phyloP scores from a whole-genome alignment of 495 filamentous ascomycete genomes.

The Bryoglossum gracile region DNA sequence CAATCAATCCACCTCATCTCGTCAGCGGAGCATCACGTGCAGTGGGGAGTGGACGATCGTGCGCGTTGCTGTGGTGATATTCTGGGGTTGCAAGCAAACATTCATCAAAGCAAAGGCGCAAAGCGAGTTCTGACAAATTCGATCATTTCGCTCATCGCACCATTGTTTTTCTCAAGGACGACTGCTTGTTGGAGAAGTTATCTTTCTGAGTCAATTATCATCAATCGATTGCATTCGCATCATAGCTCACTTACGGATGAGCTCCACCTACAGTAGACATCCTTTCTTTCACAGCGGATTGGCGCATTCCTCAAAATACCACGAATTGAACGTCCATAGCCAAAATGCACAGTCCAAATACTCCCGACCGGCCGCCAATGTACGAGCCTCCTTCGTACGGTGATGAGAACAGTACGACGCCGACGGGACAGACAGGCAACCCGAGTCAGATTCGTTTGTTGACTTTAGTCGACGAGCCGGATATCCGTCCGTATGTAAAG shows the following conservation, averaged over 20 bases:
- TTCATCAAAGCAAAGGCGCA: too few species aligned
- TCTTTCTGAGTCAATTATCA: background rate
- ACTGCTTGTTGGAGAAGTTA: background rate
- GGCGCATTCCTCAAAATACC: slow-evolving; percentile 5
- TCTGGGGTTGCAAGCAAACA: too few species aligned
- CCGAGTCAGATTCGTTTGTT: slow-evolving; percentile 39
- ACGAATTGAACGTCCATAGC: background rate
- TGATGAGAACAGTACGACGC: slow-evolving; percentile 38
- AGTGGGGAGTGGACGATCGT: too few species aligned
- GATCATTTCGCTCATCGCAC: background rate
- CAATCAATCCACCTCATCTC: too few species aligned
- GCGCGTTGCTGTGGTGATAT: too few species aligned
- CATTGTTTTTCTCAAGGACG: background rate
- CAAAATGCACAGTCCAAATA: slow-evolving; percentile 39
- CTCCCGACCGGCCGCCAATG: slow-evolving; percentile 28
- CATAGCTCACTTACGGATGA: slow-evolving; percentile 1
- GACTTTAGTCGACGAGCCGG: slow-evolving; percentile 39
- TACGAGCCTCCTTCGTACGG: slow-evolving; percentile 41
- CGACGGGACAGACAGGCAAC: slow-evolving; percentile 26
- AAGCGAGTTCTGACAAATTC: background rate
- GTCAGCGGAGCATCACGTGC: too few species aligned
- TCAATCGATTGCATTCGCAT: background rate
- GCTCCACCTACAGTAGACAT: slow-evolving; percentile 3
- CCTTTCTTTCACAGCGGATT: background rate
- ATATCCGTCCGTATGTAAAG: slow-evolving; percentile 22